Percentiles rank a stretch among this genome's conserved stretches.
phyloP scores from a whole-genome alignment of 176 grass and related monocot species.

The Musa itinerans region DNA sequence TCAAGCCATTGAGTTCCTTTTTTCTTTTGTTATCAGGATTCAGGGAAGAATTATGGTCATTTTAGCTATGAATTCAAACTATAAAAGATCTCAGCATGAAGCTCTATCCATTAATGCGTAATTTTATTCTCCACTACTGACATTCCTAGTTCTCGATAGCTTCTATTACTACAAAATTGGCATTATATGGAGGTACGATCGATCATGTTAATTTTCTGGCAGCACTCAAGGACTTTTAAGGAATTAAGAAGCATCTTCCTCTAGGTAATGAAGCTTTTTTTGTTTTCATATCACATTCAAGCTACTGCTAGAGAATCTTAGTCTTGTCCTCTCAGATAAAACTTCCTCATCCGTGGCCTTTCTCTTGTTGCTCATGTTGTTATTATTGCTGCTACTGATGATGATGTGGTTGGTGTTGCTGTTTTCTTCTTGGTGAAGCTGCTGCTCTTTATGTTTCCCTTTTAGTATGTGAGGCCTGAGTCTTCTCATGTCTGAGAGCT shows the following conservation, averaged over 20 bases:
- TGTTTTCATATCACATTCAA: not conserved
- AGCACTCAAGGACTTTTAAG: not conserved
- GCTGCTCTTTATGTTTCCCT: conserved; percentile 24
- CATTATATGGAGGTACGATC: not conserved
- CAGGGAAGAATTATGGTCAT: no score
- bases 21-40: no score
- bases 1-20: no score
- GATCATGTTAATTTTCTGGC: not conserved
- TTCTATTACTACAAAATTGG: not conserved
- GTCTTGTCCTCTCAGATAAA: not conserved
- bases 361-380: conserved; percentile 3
- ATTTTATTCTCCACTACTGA: not conserved
- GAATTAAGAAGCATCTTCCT: no score
- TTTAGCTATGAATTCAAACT: no score
- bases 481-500: conserved; percentile 24
- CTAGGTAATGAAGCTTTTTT: no score
- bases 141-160: not conserved
- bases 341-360: conserved; percentile 8
- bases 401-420: not conserved
- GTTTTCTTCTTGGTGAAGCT: not conserved
- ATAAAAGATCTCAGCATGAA: no score
- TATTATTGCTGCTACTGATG: not conserved
- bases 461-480: conserved; percentile 27
- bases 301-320: conserved; percentile 3
- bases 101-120: not conserved